Evolutionary conservation across 495 filamentous ascomycete species (phyloP).

Genomic region (Thozetella sp.): DNA sequence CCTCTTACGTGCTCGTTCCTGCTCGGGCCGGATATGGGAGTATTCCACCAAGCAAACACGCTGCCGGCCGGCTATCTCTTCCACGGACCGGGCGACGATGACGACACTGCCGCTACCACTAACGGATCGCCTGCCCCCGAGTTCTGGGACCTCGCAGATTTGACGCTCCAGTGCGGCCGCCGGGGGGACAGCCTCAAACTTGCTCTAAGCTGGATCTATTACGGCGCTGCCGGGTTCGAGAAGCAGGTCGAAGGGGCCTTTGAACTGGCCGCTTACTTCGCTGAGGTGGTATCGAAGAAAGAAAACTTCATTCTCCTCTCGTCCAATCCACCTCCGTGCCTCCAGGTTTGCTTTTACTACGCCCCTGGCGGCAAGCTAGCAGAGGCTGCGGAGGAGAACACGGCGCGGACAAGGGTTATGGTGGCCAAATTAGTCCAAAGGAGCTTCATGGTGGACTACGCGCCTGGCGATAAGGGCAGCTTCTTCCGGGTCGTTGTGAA

Average conservation of each 20-base stretch:
- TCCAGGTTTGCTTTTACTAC: constrained; percentile 96
- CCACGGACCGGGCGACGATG: constrained; percentile 53
- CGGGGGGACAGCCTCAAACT: constrained; percentile 86
- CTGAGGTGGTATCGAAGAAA: constrained; percentile 50
- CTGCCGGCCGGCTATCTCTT: constrained; percentile 89
- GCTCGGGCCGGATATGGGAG: constrained; percentile 69
- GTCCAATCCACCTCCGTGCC: constrained; percentile 78
- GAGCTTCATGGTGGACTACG: constrained; percentile 96
- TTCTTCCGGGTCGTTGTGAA: constrained; percentile 93
- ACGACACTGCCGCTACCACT: constrained; percentile 26
- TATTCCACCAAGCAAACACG: constrained; percentile 82
- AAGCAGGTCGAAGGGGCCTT: constrained; percentile 70
- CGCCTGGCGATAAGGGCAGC: constrained; percentile 74
- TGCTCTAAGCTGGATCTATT: constrained; percentile 85
- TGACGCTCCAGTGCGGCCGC: constrained; percentile 91
- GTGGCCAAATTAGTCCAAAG: constrained; percentile 63
- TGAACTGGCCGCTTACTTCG: constrained; percentile 65
- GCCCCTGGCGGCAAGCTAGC: constrained; percentile 56
- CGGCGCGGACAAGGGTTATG: constrained; percentile 67
- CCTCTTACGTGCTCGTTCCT: constrained; percentile 92
- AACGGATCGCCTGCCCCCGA: constrained; percentile 10
- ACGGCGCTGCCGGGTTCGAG: constrained; percentile 64
- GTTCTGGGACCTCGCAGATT: constrained; percentile 88
- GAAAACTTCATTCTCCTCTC: constrained; percentile 71
- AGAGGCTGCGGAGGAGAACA: constrained; percentile 61